These are phyloP conservation scores for Leccinum subspadiceum DNA, from an alignment of 1,284 basidiomycete genomes.

Conservation along the genomic window DNA sequence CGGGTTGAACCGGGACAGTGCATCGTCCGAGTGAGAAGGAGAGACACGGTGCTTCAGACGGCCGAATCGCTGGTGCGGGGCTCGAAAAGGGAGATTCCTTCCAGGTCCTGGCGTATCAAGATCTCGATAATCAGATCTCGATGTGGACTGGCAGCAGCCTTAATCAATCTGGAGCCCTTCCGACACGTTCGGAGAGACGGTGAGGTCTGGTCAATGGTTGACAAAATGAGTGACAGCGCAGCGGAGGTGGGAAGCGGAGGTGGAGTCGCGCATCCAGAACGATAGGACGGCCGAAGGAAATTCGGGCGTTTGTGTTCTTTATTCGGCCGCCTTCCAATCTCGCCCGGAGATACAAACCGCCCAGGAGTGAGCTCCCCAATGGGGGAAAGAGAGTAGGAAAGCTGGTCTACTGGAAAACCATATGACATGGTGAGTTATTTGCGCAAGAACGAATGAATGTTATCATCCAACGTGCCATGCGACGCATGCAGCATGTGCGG, in stretches of 20 bases:
- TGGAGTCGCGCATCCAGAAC: neutral
- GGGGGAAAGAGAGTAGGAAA: neutral
- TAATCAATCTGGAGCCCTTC: neutral
- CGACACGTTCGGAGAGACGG: neutral
- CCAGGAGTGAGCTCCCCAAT: neutral
- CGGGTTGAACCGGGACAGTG: neutral
- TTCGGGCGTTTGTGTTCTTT: neutral
- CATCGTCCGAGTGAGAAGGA: neutral
- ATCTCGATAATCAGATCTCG: neutral
- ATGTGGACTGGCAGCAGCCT: neutral
- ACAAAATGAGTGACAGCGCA: neutral
- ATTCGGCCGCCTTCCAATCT: neutral
- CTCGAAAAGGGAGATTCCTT: neutral
- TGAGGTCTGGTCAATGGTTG: neutral
- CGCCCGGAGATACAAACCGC: neutral
- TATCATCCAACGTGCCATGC: neutral
- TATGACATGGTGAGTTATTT: neutral
- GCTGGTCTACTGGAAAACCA: neutral
- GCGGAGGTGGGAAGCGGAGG: neutral
- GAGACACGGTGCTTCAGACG: neutral
- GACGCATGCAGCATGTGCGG: neutral
- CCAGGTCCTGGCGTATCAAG: neutral
- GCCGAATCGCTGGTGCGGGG: neutral
- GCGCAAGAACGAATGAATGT: neutral
- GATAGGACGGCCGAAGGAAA: neutral